Conservation (phyloP, 306 rosid genomes). For the Medicago truncatula region DNA sequence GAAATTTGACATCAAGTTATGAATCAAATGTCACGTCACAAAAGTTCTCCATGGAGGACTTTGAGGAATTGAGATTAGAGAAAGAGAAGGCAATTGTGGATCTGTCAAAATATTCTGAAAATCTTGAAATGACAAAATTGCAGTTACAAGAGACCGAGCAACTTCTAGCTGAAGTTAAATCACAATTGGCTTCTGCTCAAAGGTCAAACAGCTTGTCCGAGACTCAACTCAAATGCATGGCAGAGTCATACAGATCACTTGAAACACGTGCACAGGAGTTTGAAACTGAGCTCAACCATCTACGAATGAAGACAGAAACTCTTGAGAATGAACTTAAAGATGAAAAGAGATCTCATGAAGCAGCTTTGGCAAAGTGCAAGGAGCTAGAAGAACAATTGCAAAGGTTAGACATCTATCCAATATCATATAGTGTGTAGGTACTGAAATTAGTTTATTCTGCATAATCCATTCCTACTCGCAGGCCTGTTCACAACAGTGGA, state of each 20-base stretch:
- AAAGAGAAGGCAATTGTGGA: slow-evolving; percentile 68
- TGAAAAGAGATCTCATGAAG: slow-evolving; percentile 75
- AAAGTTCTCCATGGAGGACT: slow-evolving; percentile 67
- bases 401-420: slow-evolving; percentile 60
- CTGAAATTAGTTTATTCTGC: slow-evolving; percentile 35
- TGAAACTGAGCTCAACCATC: slow-evolving; percentile 79
- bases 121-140: slow-evolving; percentile 70
- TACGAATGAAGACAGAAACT: slow-evolving; percentile 66
- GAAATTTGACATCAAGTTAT: slow-evolving; percentile 66
- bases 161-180: slow-evolving; percentile 84
- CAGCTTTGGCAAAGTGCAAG: slow-evolving; percentile 64
- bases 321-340: slow-evolving; percentile 77
- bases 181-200: slow-evolving; percentile 82
- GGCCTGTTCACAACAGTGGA: slow-evolving; percentile 8
- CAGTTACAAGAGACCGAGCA: slow-evolving; percentile 86
- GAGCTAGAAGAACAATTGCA: slow-evolving; percentile 84
- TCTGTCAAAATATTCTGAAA: slow-evolving; percentile 73
- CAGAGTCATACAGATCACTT: slow-evolving; percentile 92
- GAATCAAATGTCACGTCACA: slow-evolving; percentile 58
- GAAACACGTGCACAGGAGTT: slow-evolving; percentile 79
- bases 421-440: slow-evolving; percentile 7
- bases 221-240: slow-evolving; percentile 98
- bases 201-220: slow-evolving; percentile 85
- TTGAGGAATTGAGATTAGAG: slow-evolving; percentile 73
- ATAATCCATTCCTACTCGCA: slow-evolving; percentile 24